Evolutionary conservation across 1,284 basidiomycete species (phyloP).

Genomic region (Cryptococcus sp.): DNA sequence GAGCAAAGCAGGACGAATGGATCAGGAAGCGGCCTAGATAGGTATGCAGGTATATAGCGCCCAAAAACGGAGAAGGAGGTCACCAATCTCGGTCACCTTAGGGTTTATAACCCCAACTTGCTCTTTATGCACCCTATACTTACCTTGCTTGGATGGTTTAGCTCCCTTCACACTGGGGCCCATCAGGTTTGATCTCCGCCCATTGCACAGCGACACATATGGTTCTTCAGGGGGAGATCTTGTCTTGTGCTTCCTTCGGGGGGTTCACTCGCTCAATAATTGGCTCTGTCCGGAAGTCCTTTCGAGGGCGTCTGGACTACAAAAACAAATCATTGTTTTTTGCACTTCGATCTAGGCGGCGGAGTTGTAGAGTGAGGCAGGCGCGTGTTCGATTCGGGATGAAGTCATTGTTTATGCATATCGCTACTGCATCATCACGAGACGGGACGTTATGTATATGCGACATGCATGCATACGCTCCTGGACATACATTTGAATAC

Average conservation of each 20-base stretch:
- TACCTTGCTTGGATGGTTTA: conserved; percentile 35
- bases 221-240: conserved; percentile 34
- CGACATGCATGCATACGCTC: too few species aligned
- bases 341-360: background rate
- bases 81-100: background rate
- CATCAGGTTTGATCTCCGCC: conserved; percentile 34
- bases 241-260: conserved; percentile 42
- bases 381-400: background rate
- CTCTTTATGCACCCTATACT: too few species aligned
- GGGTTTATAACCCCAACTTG: background rate
- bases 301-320: conserved; percentile 39
- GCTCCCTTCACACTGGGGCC: conserved; percentile 27
- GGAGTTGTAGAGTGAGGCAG: background rate
- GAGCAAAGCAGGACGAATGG: background rate
- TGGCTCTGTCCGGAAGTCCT: conserved; percentile 40
- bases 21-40: background rate
- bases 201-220: conserved; percentile 45
- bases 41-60: background rate
- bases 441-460: too few species aligned
- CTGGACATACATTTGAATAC: too few species aligned
- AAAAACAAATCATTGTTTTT: background rate
- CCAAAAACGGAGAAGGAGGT: background rate
- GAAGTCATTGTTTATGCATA: too few species aligned
- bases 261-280: conserved; percentile 41
- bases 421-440: too few species aligned